Conservation (phyloP, 2,329 filamentous ascomycete species). For the Sporothrix schenckii region DNA sequence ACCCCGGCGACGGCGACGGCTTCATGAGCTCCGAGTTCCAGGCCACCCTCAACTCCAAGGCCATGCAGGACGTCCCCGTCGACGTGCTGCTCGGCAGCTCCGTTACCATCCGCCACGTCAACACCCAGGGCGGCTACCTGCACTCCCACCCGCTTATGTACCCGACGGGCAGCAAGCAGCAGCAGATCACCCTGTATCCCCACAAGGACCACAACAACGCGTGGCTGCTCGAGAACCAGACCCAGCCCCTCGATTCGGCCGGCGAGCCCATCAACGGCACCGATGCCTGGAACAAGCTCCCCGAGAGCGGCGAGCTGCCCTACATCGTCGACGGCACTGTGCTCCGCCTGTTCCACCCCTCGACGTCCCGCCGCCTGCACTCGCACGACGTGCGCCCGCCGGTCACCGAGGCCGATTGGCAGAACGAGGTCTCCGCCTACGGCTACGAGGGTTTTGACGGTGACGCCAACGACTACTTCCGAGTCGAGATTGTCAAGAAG, state of each 20-base stretch:
- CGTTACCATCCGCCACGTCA: constrained; percentile 85
- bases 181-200: constrained; percentile 96
- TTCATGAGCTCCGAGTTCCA: constrained; percentile 99
- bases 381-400: constrained; percentile 92
- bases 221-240: constrained; percentile 94
- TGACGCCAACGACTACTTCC: constrained; percentile 95
- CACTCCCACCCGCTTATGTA: constrained; percentile 99
- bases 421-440: constrained; percentile 95
- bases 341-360: constrained; percentile 79
- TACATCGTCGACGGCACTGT: constrained; percentile 79
- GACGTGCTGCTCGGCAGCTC: constrained; percentile 89
- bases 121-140: constrained; percentile 96
- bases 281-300: constrained; percentile 76
- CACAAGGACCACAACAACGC: constrained; percentile 99
- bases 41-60: constrained; percentile 93
- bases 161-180: constrained; percentile 94
- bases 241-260: constrained; percentile 77
- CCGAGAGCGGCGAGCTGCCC: constrained; percentile 53
- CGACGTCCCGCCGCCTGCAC: constrained; percentile 86
- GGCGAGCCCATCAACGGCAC: constrained; percentile 80
- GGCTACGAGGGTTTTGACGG: constrained; percentile 96
- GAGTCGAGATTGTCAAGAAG: constrained; percentile 89
- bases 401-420: constrained; percentile 86
- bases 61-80: constrained; percentile 91
- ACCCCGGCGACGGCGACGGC: constrained; percentile 95